Evolutionary conservation across 2,329 filamentous ascomycete genomes (phyloP).

Genomic region (Bipolaris oryzae): DNA sequence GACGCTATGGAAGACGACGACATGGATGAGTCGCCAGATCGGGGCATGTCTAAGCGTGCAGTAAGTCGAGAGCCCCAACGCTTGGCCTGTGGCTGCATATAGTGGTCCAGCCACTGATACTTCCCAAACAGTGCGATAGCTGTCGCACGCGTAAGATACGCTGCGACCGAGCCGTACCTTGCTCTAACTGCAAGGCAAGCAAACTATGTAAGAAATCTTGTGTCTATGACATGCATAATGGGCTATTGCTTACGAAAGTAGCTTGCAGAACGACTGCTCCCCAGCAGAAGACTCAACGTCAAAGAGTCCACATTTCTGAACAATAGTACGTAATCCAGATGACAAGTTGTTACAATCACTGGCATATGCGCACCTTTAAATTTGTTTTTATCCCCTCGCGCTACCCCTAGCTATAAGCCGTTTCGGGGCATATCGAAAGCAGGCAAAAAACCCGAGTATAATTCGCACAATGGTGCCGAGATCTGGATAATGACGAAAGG

Average conservation of each 20-base stretch:
- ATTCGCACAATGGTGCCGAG: not conserved
- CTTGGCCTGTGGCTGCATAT: not conserved
- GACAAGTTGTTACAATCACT: not conserved
- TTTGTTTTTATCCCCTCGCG: not conserved
- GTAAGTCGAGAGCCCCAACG: constrained; percentile 19
- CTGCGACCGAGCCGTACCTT: constrained; percentile 42
- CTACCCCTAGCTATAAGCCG: not conserved
- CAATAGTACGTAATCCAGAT: constrained; percentile 40
- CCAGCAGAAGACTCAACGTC: constrained; percentile 38
- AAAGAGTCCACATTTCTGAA: constrained; percentile 46
- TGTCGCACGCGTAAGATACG: constrained; percentile 46
- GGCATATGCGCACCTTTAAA: not conserved
- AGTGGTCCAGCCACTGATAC: constrained; percentile 9
- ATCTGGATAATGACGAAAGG: not conserved
- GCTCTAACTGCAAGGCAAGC: constrained; percentile 47
- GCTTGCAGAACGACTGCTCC: constrained; percentile 43
- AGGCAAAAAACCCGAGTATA: not conserved
- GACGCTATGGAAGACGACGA: constrained; percentile 39
- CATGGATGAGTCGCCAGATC: constrained; percentile 38
- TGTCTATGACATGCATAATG: not conserved
- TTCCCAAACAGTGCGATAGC: constrained; percentile 38
- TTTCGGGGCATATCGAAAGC: not conserved
- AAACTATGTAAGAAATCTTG: constrained; percentile 38
- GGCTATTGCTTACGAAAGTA: constrained; percentile 21
- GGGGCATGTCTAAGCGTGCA: constrained; percentile 38